A percentile compares a stretch with the other conserved stretches of the same genome.
phyloP scores from a whole-genome alignment of 2,329 filamentous ascomycete genomes.

The Aspergillus uvarum region DNA sequence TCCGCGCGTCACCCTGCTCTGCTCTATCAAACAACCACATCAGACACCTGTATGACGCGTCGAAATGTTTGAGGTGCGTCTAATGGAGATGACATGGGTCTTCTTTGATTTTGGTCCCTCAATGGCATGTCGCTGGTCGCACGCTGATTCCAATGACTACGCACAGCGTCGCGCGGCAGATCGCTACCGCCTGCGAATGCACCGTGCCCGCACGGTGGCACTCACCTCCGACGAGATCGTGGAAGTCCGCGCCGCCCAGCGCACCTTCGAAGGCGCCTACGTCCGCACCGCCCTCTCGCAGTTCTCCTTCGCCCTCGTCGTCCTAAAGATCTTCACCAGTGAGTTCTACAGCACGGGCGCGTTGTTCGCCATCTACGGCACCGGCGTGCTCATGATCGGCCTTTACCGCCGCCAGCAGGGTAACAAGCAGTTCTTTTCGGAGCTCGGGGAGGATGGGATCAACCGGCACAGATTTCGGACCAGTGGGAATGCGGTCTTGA shows the following conservation, averaged over 20 bases:
- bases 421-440: constrained; percentile 84
- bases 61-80: constrained; percentile 32
- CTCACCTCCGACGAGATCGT: constrained; percentile 83
- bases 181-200: constrained; percentile 73
- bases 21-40: neutral
- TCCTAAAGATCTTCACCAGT: constrained; percentile 92
- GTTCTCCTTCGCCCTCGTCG: constrained; percentile 91
- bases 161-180: constrained; percentile 65
- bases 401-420: constrained; percentile 86
- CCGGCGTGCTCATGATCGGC: constrained; percentile 77
- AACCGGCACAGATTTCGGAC: constrained; percentile 63
- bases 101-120: neutral
- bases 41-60: neutral
- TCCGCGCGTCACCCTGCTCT: neutral
- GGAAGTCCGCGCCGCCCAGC: constrained; percentile 89
- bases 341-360: constrained; percentile 98
- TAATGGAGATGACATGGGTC: neutral
- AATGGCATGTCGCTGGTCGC: neutral
- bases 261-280: constrained; percentile 96
- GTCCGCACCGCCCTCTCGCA: constrained; percentile 91
- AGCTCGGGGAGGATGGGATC: constrained; percentile 58
- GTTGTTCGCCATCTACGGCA: constrained; percentile 87
- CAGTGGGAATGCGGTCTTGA: constrained; percentile 64
- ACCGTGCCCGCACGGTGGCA: constrained; percentile 79
- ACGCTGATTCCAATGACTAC: constrained; percentile 15